Evolutionary conservation across 805 yeast species (phyloP).

Genomic region (Lipomyces japonicus): DNA sequence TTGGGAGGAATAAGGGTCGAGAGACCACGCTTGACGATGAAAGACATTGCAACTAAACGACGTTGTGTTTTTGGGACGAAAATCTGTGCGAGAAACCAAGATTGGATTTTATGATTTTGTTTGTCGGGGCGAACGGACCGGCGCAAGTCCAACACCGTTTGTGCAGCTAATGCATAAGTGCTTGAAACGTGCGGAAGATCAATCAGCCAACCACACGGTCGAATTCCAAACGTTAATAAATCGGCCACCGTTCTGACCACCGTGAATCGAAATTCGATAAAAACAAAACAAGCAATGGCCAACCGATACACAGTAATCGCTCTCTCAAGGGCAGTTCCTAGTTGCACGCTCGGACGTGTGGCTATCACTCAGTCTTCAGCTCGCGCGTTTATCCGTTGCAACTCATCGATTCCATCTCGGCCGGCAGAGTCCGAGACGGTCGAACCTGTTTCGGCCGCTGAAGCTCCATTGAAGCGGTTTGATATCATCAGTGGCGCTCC

Average conservation of each 20-base stretch:
- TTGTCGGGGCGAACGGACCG: no score
- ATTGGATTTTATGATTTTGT: no score
- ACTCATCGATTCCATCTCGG: slow-evolving; percentile 11
- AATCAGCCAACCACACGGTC: slow-evolving; percentile 20
- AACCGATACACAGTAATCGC: slow-evolving; percentile 6
- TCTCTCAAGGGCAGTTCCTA: slow-evolving; percentile 7
- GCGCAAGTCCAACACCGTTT: no score
- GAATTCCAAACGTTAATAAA: background rate
- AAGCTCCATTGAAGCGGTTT: slow-evolving; percentile 39
- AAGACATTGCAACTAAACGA: slow-evolving; percentile 78
- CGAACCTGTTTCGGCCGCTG: slow-evolving; percentile 30
- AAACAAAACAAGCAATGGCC: slow-evolving; percentile 7
- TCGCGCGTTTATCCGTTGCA: slow-evolving; percentile 6
- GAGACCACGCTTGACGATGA: slow-evolving; percentile 84
- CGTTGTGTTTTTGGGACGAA: no score
- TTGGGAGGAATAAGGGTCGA: slow-evolving; percentile 98
- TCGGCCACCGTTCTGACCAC: background rate
- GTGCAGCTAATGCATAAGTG: no score
- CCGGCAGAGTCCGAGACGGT: slow-evolving; percentile 10
- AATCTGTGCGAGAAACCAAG: no score
- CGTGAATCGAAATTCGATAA: background rate
- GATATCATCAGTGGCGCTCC: slow-evolving; percentile 79
- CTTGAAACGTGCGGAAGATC: background rate
- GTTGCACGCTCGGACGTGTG: background rate
- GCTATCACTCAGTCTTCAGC: background rate